Conservation (phyloP, 2,329 filamentous ascomycete species). For the Curvularia sp. region DNA sequence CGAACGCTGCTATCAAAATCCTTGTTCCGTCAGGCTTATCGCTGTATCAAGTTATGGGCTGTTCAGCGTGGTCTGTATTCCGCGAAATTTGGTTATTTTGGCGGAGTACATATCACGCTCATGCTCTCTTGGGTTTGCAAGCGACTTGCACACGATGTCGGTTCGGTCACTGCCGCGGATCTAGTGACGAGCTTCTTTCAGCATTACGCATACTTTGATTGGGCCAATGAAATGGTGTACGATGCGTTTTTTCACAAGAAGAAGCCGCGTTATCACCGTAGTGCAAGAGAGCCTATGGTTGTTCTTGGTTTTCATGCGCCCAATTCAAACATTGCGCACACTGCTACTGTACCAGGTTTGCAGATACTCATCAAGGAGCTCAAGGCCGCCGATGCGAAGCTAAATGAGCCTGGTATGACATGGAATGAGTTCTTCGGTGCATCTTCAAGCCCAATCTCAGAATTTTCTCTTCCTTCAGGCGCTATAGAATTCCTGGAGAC, state of each 20-base stretch:
- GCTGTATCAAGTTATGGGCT: slow-evolving; percentile 69
- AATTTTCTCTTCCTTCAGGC: slow-evolving; percentile 3
- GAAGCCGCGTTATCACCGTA: slow-evolving; percentile 59
- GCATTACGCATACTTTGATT: slow-evolving; percentile 68
- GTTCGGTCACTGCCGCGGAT: slow-evolving; percentile 56
- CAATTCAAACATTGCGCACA: slow-evolving; percentile 65
- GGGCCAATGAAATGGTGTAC: slow-evolving; percentile 61
- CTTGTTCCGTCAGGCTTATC: slow-evolving; percentile 65
- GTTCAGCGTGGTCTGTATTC: slow-evolving; percentile 68
- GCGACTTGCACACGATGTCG: slow-evolving; percentile 36
- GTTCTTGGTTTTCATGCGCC: slow-evolving; percentile 69
- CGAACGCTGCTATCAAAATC: slow-evolving; percentile 66
- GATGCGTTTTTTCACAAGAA: slow-evolving; percentile 63
- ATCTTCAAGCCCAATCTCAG: background rate
- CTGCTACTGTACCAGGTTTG: slow-evolving; percentile 62
- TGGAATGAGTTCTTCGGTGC: slow-evolving; percentile 40
- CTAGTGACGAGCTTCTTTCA: slow-evolving; percentile 67
- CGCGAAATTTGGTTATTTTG: slow-evolving; percentile 69
- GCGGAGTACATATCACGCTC: slow-evolving; percentile 69
- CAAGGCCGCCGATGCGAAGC: slow-evolving; percentile 52
- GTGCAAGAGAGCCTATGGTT: slow-evolving; percentile 66
- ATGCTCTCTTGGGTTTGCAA: slow-evolving; percentile 69
- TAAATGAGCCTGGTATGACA: slow-evolving; percentile 44
- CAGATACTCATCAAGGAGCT: slow-evolving; percentile 62
- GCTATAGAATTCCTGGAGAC: slow-evolving; percentile 57